Evolutionary conservation across 148 eudicot genomes (phyloP).

Genomic region (Agrostemma githago): DNA sequence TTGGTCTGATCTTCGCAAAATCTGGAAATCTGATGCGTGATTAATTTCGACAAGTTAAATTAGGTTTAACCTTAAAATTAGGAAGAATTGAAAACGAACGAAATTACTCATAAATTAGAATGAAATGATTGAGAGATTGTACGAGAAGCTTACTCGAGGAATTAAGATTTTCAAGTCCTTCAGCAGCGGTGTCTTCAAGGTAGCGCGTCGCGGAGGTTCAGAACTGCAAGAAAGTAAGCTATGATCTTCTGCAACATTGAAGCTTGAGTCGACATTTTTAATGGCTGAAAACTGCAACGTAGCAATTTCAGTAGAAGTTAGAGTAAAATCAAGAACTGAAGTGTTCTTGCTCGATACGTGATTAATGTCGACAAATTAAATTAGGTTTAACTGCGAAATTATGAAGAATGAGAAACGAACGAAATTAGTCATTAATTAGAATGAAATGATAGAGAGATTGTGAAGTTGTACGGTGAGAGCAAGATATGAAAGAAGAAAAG

Average conservation of each 20-base stretch:
- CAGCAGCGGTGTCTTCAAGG: slow-evolving; percentile 16
- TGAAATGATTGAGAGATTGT: no score
- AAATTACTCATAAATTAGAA: background rate
- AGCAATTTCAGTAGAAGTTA: background rate
- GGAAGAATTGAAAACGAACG: background rate
- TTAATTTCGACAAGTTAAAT: no score
- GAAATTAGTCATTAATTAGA: no score
- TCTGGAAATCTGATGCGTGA: no score
- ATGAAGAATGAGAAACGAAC: background rate
- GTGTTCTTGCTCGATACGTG: background rate
- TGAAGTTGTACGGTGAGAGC: no score
- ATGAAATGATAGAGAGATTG: no score
- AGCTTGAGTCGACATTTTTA: background rate
- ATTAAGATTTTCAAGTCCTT: slow-evolving; percentile 25
- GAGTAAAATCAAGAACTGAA: background rate
- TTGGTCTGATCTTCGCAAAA: background rate
- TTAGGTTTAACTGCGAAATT: background rate
- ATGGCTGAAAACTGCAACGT: background rate
- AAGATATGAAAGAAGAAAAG: no score
- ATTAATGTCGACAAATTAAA: background rate
- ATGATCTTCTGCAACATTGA: background rate
- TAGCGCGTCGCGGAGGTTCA: slow-evolving; percentile 19
- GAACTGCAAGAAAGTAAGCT: slow-evolving; percentile 13
- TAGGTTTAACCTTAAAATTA: slow-evolving; percentile 24
- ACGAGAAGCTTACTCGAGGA: slow-evolving; percentile 21